Evolutionary conservation across 163 green algal genomes (phyloP), one percentile per base, ranked within the genome.

Genomic region (Scenedesmus sp.): DNA sequence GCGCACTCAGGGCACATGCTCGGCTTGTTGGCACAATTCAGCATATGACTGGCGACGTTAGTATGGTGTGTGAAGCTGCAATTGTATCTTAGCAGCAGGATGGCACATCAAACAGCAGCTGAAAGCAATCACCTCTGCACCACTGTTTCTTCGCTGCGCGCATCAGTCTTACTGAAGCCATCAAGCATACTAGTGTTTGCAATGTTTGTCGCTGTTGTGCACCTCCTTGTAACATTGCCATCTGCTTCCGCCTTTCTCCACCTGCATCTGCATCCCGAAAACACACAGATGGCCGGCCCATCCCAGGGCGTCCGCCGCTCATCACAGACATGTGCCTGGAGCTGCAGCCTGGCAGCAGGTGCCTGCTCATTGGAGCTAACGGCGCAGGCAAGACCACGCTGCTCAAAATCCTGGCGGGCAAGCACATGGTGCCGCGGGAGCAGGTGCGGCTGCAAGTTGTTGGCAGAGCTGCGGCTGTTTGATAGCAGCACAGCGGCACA

Each of bases 341-440:
- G 13, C 91, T 97, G 62, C 57, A 34, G 1, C 91, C 92, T 3
- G 98, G 98, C n/a, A 95, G 79, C 66, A 94, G 98, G 7, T 99
- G 97, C 92, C 94, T 99, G 87, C 94, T 99, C 15, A 93, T 99
- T 4, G 98, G 98, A 16, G 98, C 97, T 26, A 99, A 99, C 88
- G 98, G 98, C 82, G 97, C 97, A 92, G 98, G 98, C 74, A 99
- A 99, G 93, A 99, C 98, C 1, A 99, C 98, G 0, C 95, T 99
- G 73, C 95, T 99, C 57, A 97, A 98, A 82, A 95, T 99, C 18
- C 88, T 99, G 62, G 98, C 94, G 1, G 98, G 98, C 74, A 99
- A 99, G 94, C 97, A 99, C 95, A 99, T 99, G 98, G 96, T 99
- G 10, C 23, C 90, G 2, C 62, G 93, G 56, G 84, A 92, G 0